Evolutionary conservation across 768 basidiomycete genomes (phyloP).

Genomic region (Collybia sordida): DNA sequence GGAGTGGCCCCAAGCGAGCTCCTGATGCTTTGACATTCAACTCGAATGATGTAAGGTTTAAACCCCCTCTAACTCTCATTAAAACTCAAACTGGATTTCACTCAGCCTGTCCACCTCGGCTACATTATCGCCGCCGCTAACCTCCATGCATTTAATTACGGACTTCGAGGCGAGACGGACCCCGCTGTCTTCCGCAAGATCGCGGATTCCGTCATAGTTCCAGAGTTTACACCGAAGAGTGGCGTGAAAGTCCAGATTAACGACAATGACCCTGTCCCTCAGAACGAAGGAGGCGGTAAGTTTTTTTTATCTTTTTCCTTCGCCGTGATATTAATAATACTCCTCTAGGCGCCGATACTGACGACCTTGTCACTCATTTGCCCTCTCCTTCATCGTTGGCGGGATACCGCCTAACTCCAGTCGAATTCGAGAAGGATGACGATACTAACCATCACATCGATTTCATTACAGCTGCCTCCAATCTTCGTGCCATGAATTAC

Average conservation of each 20-base stretch:
- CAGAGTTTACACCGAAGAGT: constrained; percentile 90
- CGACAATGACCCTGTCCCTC: constrained; percentile 85
- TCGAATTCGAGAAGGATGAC: constrained; percentile 99
- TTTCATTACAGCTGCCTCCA: constrained; percentile 97
- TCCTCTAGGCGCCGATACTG: constrained; percentile 48
- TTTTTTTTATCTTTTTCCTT: constrained; percentile 6
- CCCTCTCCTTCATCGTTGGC: constrained; percentile 90
- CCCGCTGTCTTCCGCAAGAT: constrained; percentile 78
- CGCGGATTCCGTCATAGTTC: constrained; percentile 79
- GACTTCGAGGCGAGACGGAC: constrained; percentile 87
- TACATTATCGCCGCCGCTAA: constrained; percentile 95
- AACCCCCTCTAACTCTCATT: neutral
- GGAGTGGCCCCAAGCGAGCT: constrained; percentile 98
- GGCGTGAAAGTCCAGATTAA: constrained; percentile 92
- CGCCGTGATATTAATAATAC: constrained; percentile 4
- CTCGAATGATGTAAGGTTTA: constrained; percentile 70
- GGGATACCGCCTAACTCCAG: constrained; percentile 93
- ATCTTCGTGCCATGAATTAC: constrained; percentile 95
- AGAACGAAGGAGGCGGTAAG: constrained; percentile 43
- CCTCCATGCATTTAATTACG: constrained; percentile 97
- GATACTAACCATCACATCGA: constrained; percentile 98
- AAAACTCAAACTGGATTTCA: constrained; percentile 6
- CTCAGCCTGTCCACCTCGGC: constrained; percentile 77
- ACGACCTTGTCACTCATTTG: constrained; percentile 62
- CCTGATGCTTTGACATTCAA: constrained; percentile 89